Conservation (phyloP, 2,329 filamentous ascomycete species). For the Diatrype stigma region DNA sequence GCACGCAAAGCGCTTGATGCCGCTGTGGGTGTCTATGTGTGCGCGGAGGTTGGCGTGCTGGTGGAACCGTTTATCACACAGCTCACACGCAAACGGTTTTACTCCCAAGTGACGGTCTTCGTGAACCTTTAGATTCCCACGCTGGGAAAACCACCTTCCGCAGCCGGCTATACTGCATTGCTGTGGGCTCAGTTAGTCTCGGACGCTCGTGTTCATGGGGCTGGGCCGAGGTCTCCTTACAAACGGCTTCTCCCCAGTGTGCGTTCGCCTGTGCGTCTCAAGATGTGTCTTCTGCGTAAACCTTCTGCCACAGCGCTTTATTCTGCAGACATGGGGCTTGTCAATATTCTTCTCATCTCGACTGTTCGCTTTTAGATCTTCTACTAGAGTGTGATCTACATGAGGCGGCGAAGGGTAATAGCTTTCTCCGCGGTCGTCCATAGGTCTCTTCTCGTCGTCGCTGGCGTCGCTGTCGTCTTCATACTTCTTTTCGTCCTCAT, state of each 20-base stretch:
- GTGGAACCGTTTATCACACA: conserved; percentile 78
- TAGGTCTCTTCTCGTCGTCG: conserved; percentile 16
- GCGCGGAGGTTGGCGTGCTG: conserved; percentile 71
- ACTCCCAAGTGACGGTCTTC: conserved; percentile 84
- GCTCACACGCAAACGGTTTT: conserved; percentile 74
- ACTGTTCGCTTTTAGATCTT: conserved; percentile 6
- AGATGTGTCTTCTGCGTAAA: conserved; percentile 93
- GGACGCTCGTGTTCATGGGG: not conserved
- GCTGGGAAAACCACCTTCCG: conserved; percentile 77
- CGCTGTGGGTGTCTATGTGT: conserved; percentile 76
- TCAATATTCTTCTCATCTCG: conserved; percentile 22
- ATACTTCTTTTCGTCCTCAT: too few relatives aligned
- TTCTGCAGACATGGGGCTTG: conserved; percentile 70
- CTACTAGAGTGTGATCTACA: conserved; percentile 21
- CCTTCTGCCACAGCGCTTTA: conserved; percentile 71
- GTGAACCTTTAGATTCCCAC: conserved; percentile 88
- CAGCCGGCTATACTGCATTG: conserved; percentile 70
- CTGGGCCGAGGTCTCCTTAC: conserved; percentile 48
- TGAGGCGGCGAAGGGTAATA: conserved; percentile 27
- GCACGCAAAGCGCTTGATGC: conserved; percentile 76
- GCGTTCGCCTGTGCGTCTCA: conserved; percentile 81
- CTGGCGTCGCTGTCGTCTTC: conserved; percentile 48
- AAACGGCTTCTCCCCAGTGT: conserved; percentile 88
- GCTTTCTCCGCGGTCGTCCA: conserved; percentile 20
- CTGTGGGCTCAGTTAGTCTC: conserved; percentile 19